Base-by-base conservation (phyloP, 140 eudicot genomes). In the Stevia rebaudiana region DNA sequence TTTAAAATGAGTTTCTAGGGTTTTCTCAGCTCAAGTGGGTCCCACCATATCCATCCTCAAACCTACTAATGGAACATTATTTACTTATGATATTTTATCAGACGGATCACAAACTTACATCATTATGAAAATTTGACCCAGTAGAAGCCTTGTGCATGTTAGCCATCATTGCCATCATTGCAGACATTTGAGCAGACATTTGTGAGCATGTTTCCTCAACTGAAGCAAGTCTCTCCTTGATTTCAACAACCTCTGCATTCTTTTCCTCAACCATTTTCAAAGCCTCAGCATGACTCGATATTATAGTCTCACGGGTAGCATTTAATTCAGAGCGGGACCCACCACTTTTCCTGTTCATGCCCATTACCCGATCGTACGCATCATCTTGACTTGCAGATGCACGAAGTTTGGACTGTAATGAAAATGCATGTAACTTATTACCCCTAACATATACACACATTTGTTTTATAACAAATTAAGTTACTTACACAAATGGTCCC, bases 181-280 rank as follows among this genome's bases (percentile, higher is more conserved):
- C 67, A 52, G 90, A 70, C 90, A 84, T 84, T 67, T 80, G 90
- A 17, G 90, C 36, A 9, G 86, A 83, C 90, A 83, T 83, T 35
- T 71, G 82, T 44, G 86, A 70, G 43, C 90, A 83, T 25, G 80
- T 77, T 81, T 80, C 77, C 73, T 83, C 90, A 80, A 83, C 47
- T 41, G 70, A 63, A 43, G 74, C 48, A 73, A 83, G 79, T 64
- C 59, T 78, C 68, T 80, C 78, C 43, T 78, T 78, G 78, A 84
- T 78, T 74, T 78, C 90, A 58, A 33, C 61, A 67, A 84, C 79
- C 74, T 84, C 86, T 0, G 30, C 70, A 54, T 81, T 72, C 44
- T 83, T 81, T 67, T 41, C 76, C 11, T 75, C 67, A 11, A 64
- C 86, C 80, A 80, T 78, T 59, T 13, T 77, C 53, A 80, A 8